Base-by-base conservation (phyloP, 257 asterid species). In the Verbascum thapsus region DNA sequence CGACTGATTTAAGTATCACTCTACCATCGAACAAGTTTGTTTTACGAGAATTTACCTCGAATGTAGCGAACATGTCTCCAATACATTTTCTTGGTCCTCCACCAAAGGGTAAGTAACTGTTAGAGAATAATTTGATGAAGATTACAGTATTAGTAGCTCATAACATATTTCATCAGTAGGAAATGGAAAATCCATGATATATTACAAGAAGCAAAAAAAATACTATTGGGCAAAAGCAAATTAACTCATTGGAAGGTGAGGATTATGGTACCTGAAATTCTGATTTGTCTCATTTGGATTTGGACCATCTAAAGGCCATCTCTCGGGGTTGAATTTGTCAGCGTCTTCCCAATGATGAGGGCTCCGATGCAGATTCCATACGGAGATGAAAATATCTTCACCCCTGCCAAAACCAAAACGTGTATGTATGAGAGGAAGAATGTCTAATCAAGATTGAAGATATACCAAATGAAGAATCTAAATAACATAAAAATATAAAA, bases 1-100 rank as follows among this genome's bases (percentile, higher is more conserved):
- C 5, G 32, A 26, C 32, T 5, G 2, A 26, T 26, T 26, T 1
- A 50, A 55, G 64, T 0, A 51, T 23, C 42, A 63, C 8, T 34
- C 53, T 40, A 47, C 51, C 39, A 53, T 26, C 18, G 56, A 54
- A 66, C 12, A 19, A 37, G 58, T 12, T 23, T 2, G 51, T 45
- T 11, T 57, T 40, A 20, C 48, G 40, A 75, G 9, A 56, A 16
- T 37, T 76, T 78, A 92, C 99, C 99, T 92, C 99, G 69, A 78
- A 92, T 13, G 96, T 66, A 56, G 99, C 99, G 64, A 92, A 89
- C 97, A 89, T 85, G 85, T 92, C 99, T 38, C 97, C 99, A 8
- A 92, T 73, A 58, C 99, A 92, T 80, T 92, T 92, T 76, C 99
- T 85, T 61, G 97, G 99, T 72, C 99, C 99, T 73, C 99, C 99